phyloP scores from a whole-genome alignment of 2,329 filamentous ascomycete species.

The Chalaropsis ovoidea region DNA sequence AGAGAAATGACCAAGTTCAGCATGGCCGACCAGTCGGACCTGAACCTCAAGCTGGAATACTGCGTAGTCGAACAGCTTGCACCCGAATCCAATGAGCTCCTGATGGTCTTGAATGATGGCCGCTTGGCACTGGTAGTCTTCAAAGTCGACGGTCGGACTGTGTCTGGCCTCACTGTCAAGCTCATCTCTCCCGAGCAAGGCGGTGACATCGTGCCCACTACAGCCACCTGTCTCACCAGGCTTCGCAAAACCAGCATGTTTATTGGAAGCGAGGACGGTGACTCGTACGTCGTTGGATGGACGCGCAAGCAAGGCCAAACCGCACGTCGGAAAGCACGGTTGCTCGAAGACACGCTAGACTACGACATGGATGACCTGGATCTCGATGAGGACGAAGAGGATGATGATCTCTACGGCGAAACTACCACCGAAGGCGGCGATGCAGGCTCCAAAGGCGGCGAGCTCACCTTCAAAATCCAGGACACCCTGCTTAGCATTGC shows the following conservation, averaged over 20 bases:
- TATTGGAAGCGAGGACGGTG: slow-evolving; percentile 70
- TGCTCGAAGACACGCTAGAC: slow-evolving; percentile 45
- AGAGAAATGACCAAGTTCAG: slow-evolving; percentile 73
- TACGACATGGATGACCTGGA: slow-evolving; percentile 39
- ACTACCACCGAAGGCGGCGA: slow-evolving; percentile 27
- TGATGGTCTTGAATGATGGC: slow-evolving; percentile 72
- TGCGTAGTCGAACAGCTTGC: slow-evolving; percentile 69
- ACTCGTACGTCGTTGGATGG: slow-evolving; percentile 77
- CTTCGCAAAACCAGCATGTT: slow-evolving; percentile 65
- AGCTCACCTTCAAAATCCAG: slow-evolving; percentile 64
- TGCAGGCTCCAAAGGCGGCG: slow-evolving; percentile 42
- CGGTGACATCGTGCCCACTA: slow-evolving; percentile 49
- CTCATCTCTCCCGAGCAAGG: slow-evolving; percentile 53
- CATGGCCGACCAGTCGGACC: slow-evolving; percentile 73
- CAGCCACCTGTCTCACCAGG: slow-evolving; percentile 58
- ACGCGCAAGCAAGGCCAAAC: slow-evolving; percentile 52
- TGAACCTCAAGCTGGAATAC: slow-evolving; percentile 70
- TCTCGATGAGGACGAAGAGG: slow-evolving; percentile 48
- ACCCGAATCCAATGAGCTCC: slow-evolving; percentile 65
- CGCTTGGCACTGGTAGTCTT: slow-evolving; percentile 67
- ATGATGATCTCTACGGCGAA: slow-evolving; percentile 50
- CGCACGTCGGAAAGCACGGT: slow-evolving; percentile 52
- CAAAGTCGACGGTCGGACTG: slow-evolving; percentile 77
- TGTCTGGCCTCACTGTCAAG: slow-evolving; percentile 73
- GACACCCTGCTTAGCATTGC: slow-evolving; percentile 69